Percentiles rank a stretch among this genome's conserved stretches.
phyloP scores from a whole-genome alignment of 1,284 basidiomycete species.

The Boletus nobilissimus region DNA sequence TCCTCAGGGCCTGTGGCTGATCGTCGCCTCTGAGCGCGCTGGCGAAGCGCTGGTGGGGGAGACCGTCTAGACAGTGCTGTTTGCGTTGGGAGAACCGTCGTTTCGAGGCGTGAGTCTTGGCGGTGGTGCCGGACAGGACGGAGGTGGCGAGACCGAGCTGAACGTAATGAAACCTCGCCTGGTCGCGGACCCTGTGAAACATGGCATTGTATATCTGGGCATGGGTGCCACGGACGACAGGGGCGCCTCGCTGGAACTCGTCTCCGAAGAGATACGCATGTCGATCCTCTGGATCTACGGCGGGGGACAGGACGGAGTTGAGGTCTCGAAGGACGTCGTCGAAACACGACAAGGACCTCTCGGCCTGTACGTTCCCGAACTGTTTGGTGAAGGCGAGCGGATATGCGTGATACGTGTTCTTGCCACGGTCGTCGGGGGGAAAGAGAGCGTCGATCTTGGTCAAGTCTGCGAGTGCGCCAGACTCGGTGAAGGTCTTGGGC shows the following conservation, averaged over 20 bases:
- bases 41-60: background rate
- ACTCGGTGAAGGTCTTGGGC: background rate
- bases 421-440: background rate
- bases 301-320: no score
- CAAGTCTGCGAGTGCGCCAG: background rate
- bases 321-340: no score
- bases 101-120: accelerated
- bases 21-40: background rate
- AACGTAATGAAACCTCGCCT: constrained; percentile 15
- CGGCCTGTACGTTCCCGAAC: no score
- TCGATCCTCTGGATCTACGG: background rate
- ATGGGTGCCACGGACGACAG: background rate
- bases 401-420: no score
- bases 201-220: constrained; percentile 16
- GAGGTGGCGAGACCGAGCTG: constrained; percentile 20
- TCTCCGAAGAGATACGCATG: background rate
- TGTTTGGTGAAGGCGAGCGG: no score
- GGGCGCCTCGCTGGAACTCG: background rate
- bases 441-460: background rate
- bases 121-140: background rate
- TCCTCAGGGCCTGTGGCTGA: constrained; percentile 12
- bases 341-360: no score
- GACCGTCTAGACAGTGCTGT: background rate
- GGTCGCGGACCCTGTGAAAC: background rate
- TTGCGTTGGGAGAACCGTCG: background rate